phyloP scores from a whole-genome alignment of 2,329 filamentous ascomycete genomes.

The Coleophoma eucalyptorum region DNA sequence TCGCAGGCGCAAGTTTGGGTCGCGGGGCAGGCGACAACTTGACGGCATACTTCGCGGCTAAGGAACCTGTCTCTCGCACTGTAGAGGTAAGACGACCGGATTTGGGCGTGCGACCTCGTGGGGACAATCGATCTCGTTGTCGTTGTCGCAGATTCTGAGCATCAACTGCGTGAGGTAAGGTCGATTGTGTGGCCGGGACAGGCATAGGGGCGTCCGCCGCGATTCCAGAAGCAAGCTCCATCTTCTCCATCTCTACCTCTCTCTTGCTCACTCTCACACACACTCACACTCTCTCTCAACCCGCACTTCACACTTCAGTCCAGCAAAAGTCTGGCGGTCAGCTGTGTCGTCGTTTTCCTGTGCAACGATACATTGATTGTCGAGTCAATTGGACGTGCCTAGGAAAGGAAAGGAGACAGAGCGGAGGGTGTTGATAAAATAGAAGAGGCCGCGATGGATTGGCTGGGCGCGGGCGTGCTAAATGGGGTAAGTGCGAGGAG shows the following conservation, averaged over 20 bases:
- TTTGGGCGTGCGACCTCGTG: slow-evolving; percentile 23
- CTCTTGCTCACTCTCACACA: background rate
- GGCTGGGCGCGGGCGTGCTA: too few species aligned
- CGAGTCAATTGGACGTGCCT: background rate
- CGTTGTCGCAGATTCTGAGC: slow-evolving; percentile 24
- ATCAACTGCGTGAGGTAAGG: slow-evolving; percentile 19
- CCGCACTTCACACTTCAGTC: background rate
- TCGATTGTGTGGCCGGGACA: slow-evolving; percentile 9
- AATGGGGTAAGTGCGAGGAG: too few species aligned
- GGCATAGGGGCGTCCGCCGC: slow-evolving; percentile 15
- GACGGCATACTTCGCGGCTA: slow-evolving; percentile 10
- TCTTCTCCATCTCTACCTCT: background rate
- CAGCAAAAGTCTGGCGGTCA: slow-evolving; percentile 8
- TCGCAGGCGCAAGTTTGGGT: slow-evolving; percentile 12
- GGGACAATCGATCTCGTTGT: slow-evolving; percentile 28
- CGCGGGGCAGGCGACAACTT: slow-evolving; percentile 19
- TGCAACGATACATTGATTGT: slow-evolving; percentile 19
- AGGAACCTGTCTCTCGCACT: slow-evolving; percentile 15
- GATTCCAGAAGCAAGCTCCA: slow-evolving; percentile 2
- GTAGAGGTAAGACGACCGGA: slow-evolving; percentile 14
- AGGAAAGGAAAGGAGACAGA: background rate
- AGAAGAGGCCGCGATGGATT: background rate
- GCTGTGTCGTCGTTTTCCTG: slow-evolving; percentile 13
- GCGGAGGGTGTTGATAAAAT: background rate
- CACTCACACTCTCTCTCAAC: background rate